These are phyloP conservation scores for Entomophthora muscae DNA, from an alignment of 371 early-diverging fungal genomes.

Conservation along the genomic window DNA sequence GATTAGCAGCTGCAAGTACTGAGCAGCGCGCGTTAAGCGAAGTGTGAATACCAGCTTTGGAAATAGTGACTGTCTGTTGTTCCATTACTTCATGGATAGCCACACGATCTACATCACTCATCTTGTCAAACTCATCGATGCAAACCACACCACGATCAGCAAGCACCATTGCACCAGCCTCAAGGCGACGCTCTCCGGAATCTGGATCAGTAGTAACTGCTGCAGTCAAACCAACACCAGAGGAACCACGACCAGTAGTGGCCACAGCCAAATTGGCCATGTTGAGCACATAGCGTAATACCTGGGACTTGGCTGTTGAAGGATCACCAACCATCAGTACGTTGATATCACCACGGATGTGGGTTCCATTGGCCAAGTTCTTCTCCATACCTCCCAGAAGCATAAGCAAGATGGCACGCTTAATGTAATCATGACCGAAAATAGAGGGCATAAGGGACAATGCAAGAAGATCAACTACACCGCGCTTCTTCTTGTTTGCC, in stretches of 20 bases:
- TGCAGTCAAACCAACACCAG: constrained; percentile 96
- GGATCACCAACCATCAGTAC: constrained; percentile 95
- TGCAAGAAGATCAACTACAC: constrained; percentile 68
- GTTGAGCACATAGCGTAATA: constrained; percentile 75
- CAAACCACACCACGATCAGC: constrained; percentile 98
- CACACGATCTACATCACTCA: constrained; percentile 96
- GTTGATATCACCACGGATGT: constrained; percentile 94
- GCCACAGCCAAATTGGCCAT: constrained; percentile 85
- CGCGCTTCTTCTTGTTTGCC: constrained; percentile 27
- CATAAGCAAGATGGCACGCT: constrained; percentile 87
- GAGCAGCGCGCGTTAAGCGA: constrained; percentile 97
- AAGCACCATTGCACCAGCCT: constrained; percentile 99
- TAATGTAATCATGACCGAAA: constrained; percentile 92
- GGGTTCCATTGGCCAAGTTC: constrained; percentile 84
- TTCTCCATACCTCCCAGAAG: constrained; percentile 93
- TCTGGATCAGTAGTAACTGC: constrained; percentile 57
- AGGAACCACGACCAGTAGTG: constrained; percentile 92
- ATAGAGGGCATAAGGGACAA: constrained; percentile 93
- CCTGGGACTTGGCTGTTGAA: constrained; percentile 92
- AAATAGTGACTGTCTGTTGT: constrained; percentile 96
- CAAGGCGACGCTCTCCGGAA: constrained; percentile 63
- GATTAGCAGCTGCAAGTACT: constrained; percentile 99
- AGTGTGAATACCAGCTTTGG: constrained; percentile 97
- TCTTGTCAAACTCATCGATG: constrained; percentile 99
- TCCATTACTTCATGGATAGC: constrained; percentile 99